A percentile compares a stretch with the other conserved stretches of the same genome.
phyloP scores from a whole-genome alignment of 2,329 filamentous ascomycete genomes.

The Pseudogymnoascus sp. region DNA sequence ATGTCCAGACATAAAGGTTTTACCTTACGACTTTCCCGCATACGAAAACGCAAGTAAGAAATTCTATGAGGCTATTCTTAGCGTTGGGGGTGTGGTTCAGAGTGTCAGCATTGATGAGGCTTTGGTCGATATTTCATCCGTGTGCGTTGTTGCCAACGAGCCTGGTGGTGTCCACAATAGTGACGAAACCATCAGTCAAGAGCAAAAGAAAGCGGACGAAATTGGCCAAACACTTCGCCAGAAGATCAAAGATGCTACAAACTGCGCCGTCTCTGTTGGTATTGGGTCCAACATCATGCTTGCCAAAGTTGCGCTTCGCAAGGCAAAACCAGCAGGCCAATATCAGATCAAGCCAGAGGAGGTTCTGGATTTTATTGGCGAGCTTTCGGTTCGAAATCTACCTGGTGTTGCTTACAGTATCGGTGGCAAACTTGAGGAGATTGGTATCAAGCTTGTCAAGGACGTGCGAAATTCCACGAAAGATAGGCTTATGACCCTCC shows the following conservation, averaged over 20 bases:
- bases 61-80: constrained; percentile 81
- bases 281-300: constrained; percentile 86
- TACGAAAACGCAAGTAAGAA: constrained; percentile 85
- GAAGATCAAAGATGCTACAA: constrained; percentile 65
- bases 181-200: constrained; percentile 65
- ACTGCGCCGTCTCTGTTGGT: constrained; percentile 83
- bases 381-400: constrained; percentile 70
- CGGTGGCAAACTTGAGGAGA: constrained; percentile 77
- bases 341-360: constrained; percentile 79
- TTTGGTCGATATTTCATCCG: constrained; percentile 70
- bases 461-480: constrained; percentile 73
- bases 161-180: constrained; percentile 53
- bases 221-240: constrained; percentile 62
- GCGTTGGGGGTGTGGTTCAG: constrained; percentile 75
- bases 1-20: constrained; percentile 76
- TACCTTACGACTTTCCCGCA: constrained; percentile 92
- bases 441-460: constrained; percentile 73
- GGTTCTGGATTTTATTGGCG: constrained; percentile 67
- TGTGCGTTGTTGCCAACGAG: constrained; percentile 58
- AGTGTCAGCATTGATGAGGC: constrained; percentile 97
- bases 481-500: constrained; percentile 62
- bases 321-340: constrained; percentile 91
- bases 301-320: constrained; percentile 83
- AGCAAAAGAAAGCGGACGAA: constrained; percentile 70
- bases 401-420: constrained; percentile 92